These are phyloP conservation scores for Brettanomyces naardenensis DNA, from an alignment of 805 yeast genomes.

Conservation along the genomic window DNA sequence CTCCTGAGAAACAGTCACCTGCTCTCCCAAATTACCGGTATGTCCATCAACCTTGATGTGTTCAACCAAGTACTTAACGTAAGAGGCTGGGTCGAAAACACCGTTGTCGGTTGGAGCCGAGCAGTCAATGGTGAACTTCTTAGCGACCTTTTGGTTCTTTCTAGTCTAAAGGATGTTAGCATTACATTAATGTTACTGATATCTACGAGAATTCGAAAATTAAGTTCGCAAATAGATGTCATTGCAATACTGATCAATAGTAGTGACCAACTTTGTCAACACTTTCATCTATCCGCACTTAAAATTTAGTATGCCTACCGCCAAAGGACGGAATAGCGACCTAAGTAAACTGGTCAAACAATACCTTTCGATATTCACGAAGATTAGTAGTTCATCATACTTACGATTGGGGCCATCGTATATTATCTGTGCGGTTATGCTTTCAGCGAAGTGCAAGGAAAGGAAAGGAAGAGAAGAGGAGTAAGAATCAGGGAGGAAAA, in stretches of 20 bases:
- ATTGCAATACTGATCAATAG: too few species aligned
- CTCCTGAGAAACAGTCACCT: slow-evolving; percentile 79
- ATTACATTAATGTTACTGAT: too few species aligned
- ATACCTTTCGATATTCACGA: slow-evolving; percentile 12
- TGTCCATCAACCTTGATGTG: slow-evolving; percentile 98
- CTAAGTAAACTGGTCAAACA: slow-evolving; percentile 17
- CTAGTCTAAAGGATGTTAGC: slow-evolving; percentile 56
- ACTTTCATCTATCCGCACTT: neutral
- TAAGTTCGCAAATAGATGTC: too few species aligned
- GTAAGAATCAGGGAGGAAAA: too few species aligned
- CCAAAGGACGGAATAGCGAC: slow-evolving; percentile 1
- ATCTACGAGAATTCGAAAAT: neutral
- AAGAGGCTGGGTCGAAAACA: slow-evolving; percentile 95
- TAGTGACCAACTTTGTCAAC: too few species aligned
- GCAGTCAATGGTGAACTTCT: slow-evolving; percentile 91
- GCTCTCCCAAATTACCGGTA: slow-evolving; percentile 95
- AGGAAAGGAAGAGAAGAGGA: neutral
- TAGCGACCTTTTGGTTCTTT: slow-evolving; percentile 66
- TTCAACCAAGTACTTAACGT: slow-evolving; percentile 96
- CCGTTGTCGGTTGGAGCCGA: slow-evolving; percentile 96
- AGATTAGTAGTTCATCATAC: too few species aligned
- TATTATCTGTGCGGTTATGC: neutral
- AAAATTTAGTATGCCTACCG: neutral
- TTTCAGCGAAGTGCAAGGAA: slow-evolving; percentile 1
- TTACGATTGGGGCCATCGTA: slow-evolving; percentile 31